Percentiles rank a stretch among this genome's conserved stretches.
Evolutionary conservation across 805 yeast genomes (phyloP).

Genomic region (Ogataea salicorniae): DNA sequence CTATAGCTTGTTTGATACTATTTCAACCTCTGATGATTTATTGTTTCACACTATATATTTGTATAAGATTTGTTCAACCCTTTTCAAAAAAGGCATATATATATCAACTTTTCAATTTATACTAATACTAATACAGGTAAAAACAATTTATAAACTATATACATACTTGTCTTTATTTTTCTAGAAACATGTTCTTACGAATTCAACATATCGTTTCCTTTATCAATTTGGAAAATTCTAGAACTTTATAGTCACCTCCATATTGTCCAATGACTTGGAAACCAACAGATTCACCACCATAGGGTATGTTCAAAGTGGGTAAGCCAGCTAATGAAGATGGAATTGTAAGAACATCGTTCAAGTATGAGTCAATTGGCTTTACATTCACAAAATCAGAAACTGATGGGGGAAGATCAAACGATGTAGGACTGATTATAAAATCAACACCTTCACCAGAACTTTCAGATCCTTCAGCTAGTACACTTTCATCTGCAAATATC

Average conservation of each 20-base stretch:
- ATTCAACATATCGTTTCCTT: conserved; percentile 1
- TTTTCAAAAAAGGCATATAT: too few species aligned
- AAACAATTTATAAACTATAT: not conserved
- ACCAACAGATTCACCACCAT: conserved; percentile 47
- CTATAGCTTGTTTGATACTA: too few species aligned
- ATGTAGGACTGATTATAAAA: conserved; percentile 68
- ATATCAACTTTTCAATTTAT: too few species aligned
- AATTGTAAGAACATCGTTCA: conserved; percentile 80
- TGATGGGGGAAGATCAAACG: conserved; percentile 48
- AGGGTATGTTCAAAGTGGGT: conserved; percentile 80
- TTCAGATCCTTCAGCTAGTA: conserved; percentile 21
- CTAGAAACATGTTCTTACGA: not conserved
- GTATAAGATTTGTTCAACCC: too few species aligned
- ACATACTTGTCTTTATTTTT: not conserved
- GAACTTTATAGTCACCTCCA: conserved; percentile 68
- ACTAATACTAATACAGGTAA: too few species aligned
- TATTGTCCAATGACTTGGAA: conserved; percentile 81
- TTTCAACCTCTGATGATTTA: too few species aligned
- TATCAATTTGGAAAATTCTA: conserved; percentile 32
- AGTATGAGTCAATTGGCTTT: conserved; percentile 53
- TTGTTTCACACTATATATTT: too few species aligned
- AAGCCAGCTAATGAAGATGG: conserved; percentile 91
- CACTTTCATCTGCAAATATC: conserved; percentile 51
- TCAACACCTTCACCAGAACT: conserved; percentile 47
- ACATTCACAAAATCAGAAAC: conserved; percentile 14